Percentiles rank a stretch among this genome's conserved stretches.
Conservation (phyloP, 805 yeast genomes). For the Hagleromyces aurorensis region DNA sequence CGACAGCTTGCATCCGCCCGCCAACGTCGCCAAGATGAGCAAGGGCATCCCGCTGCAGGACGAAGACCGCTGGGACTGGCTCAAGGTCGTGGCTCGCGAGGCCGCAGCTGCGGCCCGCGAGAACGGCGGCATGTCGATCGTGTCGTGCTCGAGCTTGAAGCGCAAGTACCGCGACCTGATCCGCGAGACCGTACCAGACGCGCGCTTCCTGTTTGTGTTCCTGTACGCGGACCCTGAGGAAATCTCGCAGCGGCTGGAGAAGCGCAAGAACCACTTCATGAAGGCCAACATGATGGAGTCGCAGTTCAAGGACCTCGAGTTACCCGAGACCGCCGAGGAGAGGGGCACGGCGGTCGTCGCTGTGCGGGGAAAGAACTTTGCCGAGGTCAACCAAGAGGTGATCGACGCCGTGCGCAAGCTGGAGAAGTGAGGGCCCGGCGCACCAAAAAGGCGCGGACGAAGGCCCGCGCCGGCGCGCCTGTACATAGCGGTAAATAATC, state of each 20-base stretch:
- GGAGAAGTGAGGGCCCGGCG: no score
- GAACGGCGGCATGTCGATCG: conserved; percentile 36
- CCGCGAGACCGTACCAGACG: conserved; percentile 27
- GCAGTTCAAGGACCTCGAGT: conserved; percentile 67
- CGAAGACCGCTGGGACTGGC: conserved; percentile 92
- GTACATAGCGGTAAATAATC: no score
- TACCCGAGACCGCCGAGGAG: conserved; percentile 44
- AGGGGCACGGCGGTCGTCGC: no score
- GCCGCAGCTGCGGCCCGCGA: conserved; percentile 36
- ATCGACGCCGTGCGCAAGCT: no score
- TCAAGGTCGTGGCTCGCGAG: conserved; percentile 40
- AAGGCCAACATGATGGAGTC: conserved; percentile 75
- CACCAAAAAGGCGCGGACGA: no score
- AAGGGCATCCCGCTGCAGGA: conserved; percentile 74
- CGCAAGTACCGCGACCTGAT: conserved; percentile 60
- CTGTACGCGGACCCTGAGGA: conserved; percentile 57
- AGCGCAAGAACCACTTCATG: conserved; percentile 79
- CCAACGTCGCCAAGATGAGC: conserved; percentile 77
- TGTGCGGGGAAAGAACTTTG: no score
- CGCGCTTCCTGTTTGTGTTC: conserved; percentile 54
- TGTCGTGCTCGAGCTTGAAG: conserved; percentile 83
- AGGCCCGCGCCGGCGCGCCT: no score
- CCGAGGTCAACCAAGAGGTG: no score
- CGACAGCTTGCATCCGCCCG: conserved; percentile 65
- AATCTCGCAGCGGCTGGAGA: conserved; percentile 49